Percentiles rank a stretch among this genome's conserved stretches.
Conservation (phyloP, 768 basidiomycete species). For the Tubosaeta sp. region DNA sequence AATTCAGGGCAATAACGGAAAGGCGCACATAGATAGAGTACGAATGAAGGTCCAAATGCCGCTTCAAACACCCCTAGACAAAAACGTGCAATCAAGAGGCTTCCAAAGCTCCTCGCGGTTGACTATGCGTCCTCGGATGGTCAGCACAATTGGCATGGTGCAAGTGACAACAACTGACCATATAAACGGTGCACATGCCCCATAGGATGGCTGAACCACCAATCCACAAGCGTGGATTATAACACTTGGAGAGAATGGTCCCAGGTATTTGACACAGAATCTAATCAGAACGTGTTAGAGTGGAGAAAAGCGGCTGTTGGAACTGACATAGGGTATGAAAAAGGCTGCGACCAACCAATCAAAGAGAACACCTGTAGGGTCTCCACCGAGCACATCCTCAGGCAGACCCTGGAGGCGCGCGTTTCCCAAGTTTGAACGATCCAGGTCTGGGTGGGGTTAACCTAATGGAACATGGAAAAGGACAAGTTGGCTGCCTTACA, state of each 20-base stretch:
- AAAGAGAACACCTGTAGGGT: conserved; percentile 63
- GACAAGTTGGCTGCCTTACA: conserved; percentile 41
- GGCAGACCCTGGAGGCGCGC: conserved; percentile 71
- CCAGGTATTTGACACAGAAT: conserved; percentile 70
- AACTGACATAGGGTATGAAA: conserved; percentile 71
- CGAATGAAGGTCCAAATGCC: conserved; percentile 30
- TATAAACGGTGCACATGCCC: conserved; percentile 67
- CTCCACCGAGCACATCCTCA: conserved; percentile 60
- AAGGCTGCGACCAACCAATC: conserved; percentile 77
- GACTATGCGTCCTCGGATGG: conserved; percentile 17
- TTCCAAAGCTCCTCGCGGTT: conserved; percentile 22
- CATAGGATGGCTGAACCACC: conserved; percentile 67
- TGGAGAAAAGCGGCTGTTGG: not conserved
- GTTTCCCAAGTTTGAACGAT: conserved; percentile 77
- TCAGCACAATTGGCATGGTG: not conserved
- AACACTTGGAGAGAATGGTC: conserved; percentile 61
- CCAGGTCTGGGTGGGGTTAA: conserved; percentile 40
- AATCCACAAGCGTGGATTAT: conserved; percentile 64
- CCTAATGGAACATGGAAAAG: not conserved
- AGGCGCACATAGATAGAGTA: conserved; percentile 28
- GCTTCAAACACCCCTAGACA: conserved; percentile 35
- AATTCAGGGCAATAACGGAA: conserved; percentile 13
- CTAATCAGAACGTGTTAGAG: conserved; percentile 32
- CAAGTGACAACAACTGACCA: conserved; percentile 38
- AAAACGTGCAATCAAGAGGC: conserved; percentile 29